Conservation (phyloP, 805 yeast species). For the Spathaspora girioi region DNA sequence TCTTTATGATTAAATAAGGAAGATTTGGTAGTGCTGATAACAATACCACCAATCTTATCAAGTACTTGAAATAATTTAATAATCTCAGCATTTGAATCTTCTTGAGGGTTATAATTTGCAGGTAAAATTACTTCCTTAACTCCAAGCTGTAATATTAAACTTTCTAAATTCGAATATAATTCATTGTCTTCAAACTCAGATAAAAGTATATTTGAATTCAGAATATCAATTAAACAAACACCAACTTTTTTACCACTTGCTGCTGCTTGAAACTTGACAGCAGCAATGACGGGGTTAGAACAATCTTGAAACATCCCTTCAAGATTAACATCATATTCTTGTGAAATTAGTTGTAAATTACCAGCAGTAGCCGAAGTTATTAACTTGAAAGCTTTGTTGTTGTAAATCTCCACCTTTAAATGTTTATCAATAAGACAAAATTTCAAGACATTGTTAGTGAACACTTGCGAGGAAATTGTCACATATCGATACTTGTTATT, state of each 20-base stretch:
- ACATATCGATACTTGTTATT: conserved; percentile 50
- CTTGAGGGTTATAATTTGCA: conserved; percentile 31
- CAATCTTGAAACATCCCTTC: conserved; percentile 62
- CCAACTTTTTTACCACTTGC: conserved; percentile 58
- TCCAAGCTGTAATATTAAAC: conserved; percentile 82
- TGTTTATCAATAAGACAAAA: conserved; percentile 68
- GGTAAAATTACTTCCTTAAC: conserved; percentile 80
- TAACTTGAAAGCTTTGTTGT: conserved; percentile 54
- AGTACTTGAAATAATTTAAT: conserved; percentile 67
- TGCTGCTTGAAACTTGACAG: conserved; percentile 31
- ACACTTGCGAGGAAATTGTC: conserved; percentile 74
- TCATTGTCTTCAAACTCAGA: conserved; percentile 86
- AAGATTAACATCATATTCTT: conserved; percentile 34
- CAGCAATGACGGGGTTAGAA: conserved; percentile 38
- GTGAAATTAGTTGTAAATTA: conserved; percentile 55
- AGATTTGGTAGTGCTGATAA: conserved; percentile 56
- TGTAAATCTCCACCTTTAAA: conserved; percentile 76
- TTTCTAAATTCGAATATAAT: conserved; percentile 79
- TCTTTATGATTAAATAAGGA: conserved; percentile 61
- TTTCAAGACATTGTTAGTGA: conserved; percentile 57
- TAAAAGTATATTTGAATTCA: conserved; percentile 61
- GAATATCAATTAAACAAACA: conserved; percentile 74
- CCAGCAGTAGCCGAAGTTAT: conserved; percentile 81
- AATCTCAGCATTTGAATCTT: conserved; percentile 48
- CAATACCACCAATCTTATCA: conserved; percentile 70